These are phyloP conservation scores for Cyclotella kingstonii DNA, from an alignment of 108 stramenopile species.

Conservation along the genomic window DNA sequence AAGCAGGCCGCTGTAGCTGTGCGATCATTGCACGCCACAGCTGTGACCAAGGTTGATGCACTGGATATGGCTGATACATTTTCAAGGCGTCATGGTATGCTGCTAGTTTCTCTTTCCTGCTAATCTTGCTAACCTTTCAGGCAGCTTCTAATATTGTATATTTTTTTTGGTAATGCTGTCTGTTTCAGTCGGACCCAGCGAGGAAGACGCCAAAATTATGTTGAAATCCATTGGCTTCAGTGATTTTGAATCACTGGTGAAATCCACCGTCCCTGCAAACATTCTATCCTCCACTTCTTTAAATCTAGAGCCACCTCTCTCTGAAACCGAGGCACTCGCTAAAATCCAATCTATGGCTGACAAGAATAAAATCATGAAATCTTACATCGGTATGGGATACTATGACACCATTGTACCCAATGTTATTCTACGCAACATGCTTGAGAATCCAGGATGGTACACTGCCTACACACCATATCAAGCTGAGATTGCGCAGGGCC, in stretches of 20 bases:
- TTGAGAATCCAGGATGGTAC: slow-evolving; percentile 99
- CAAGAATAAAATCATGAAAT: slow-evolving; percentile 95
- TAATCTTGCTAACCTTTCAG: slow-evolving; percentile 5
- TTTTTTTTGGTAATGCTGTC: neutral
- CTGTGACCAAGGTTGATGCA: slow-evolving; percentile 41
- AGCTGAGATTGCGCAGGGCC: slow-evolving; percentile 99
- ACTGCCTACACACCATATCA: slow-evolving; percentile 99
- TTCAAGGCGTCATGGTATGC: slow-evolving; percentile 82
- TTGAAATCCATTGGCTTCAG: slow-evolving; percentile 85
- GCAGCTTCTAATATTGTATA: neutral
- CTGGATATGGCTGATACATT: slow-evolving; percentile 82
- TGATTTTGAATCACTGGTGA: slow-evolving; percentile 84
- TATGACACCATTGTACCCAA: slow-evolving; percentile 94
- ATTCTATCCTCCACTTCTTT: slow-evolving; percentile 78
- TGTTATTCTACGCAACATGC: slow-evolving; percentile 96
- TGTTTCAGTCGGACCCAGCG: slow-evolving; percentile 80
- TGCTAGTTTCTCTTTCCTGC: neutral
- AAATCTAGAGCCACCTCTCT: slow-evolving; percentile 72
- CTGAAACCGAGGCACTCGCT: slow-evolving; percentile 92
- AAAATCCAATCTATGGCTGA: slow-evolving; percentile 59
- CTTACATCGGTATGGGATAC: slow-evolving; percentile 97
- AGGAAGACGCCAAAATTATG: slow-evolving; percentile 80
- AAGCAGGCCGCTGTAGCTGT: neutral
- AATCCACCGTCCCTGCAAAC: slow-evolving; percentile 88
- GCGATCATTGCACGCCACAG: neutral